phyloP scores from a whole-genome alignment of 1,284 basidiomycete species.

The Grifola frondosa region DNA sequence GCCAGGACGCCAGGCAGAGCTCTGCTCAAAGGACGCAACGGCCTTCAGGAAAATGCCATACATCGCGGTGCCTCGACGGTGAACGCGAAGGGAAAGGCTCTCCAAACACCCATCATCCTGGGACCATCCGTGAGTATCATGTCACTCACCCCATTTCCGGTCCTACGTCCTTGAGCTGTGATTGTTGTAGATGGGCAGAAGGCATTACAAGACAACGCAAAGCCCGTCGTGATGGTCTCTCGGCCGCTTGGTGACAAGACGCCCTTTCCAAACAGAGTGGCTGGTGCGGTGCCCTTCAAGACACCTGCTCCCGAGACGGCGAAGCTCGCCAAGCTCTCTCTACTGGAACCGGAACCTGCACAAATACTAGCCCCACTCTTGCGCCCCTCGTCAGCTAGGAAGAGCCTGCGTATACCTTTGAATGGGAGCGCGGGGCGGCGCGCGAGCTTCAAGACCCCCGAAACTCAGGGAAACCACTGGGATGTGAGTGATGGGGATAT shows the following conservation, averaged over 20 bases:
- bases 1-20: conserved; percentile 53
- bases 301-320: conserved; percentile 29
- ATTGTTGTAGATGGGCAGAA: conserved; percentile 21
- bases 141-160: background rate
- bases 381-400: conserved; percentile 64
- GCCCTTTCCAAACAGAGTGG: conserved; percentile 54
- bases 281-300: conserved; percentile 21
- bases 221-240: conserved; percentile 22
- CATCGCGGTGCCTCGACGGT: conserved; percentile 36
- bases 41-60: conserved; percentile 54
- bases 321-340: conserved; percentile 35
- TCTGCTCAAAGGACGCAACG: conserved; percentile 36
- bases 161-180: background rate
- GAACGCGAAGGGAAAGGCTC: conserved; percentile 45
- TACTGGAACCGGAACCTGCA: conserved; percentile 29
- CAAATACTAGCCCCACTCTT: conserved; percentile 34
- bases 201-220: conserved; percentile 17
- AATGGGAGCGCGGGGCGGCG: conserved; percentile 18
- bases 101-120: conserved; percentile 35
- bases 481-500: conserved; percentile 67
- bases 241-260: conserved; percentile 60
- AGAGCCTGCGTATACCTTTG: conserved; percentile 35
- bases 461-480: conserved; percentile 69
- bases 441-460: conserved; percentile 59
- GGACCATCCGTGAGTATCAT: conserved; percentile 20